Base-by-base conservation (phyloP, 306 rosid species). In the Astragalus glycyphyllos region DNA sequence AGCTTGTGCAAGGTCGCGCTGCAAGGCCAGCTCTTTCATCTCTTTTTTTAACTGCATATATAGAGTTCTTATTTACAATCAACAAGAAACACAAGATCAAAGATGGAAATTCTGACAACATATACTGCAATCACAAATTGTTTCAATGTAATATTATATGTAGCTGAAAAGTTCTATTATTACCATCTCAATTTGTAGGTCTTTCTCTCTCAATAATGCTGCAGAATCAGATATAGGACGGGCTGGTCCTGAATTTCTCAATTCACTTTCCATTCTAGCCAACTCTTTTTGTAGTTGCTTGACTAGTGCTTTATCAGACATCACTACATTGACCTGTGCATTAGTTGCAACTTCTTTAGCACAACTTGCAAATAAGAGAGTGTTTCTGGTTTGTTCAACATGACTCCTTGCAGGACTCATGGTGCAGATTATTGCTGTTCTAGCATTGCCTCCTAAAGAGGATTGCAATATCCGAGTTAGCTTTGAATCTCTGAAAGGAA, bases 401-500 rank as follows among this genome's bases (percentile, higher is more conserved):
- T 89, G 97, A 81, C 85, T 81, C 71, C 87, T 73, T 51, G 97
- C 96, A 79, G 99, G 99, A 82, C 99, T 91, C 96, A 95, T 84
- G 73, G 96, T 95, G 81, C 99, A 95, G 60, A 95, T 95, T 71
- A 95, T 85, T 69, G 97, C 97, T 81, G 96, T 91, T 86, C 86
- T 91, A 64, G 99, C 90, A 85, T 91, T 95, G 77, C 99, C 99
- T 73, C 97, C 99, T 78, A 95, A 84, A 42, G 99, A 91, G 53
- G 99, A 87, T 78, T 95, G 99, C 74, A 95, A 82, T 71, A 95
- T 95, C 60, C 99, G 97, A 73, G 99, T 95, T 72, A 95, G 89
- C 93, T 95, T 95, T 2, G 99, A 95, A 85, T 95, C 99, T 87
- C 99, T 86, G 82, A 89, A 95, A 71, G 99, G 97, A 81, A 95